Evolutionary conservation across 768 basidiomycete species (phyloP), one percentile per base, ranked within the genome.

Genomic region (Tubosaeta sp.): DNA sequence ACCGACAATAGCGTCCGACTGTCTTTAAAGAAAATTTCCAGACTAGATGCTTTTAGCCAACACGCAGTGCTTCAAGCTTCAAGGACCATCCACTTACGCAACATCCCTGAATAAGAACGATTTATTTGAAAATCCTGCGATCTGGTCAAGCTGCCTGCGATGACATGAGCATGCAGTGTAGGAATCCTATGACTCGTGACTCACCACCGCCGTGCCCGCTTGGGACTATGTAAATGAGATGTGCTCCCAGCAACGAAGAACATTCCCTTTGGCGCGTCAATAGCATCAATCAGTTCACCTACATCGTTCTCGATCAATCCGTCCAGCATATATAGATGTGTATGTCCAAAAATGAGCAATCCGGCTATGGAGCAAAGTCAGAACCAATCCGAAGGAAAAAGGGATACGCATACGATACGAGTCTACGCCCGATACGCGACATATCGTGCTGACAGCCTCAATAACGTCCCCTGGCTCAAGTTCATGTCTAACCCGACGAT

Each of bases 1-100:
- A 94, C 87, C 27, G 91, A 75, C 19, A 97, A 73, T 40, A 96
- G 72, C 14, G 90, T 94, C 7, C 90, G 82, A 58, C 90, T 92
- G 59, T 97, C 94, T 59, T 83, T 86, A 76, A 96, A 92, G 70
- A 94, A 95, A 10, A 97, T 77, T 65, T 97, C 94, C 14, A 96
- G 73, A 0, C 91, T 94, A 54, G 22, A 6, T 8, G 11, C 31
- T 42, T 29, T 44, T 13, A 41, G 40, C 24, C 6, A 7, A 39
- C 5, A 27, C 27, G n/a, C 19, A 16, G 31, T 9, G 11, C 40
- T 13, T 22, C 31, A 30, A 36, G 11, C 40, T 13, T 22, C 31
- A 30, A 36, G n/a, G 12, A 44, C 25, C 14, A 22, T 6, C 24
- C 39, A 73, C 89, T 73, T 62, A 92, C 89, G 84, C 93, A 13